These are phyloP conservation scores for Cryphonectria japonica DNA, from an alignment of 2,329 filamentous ascomycete species.

Conservation along the genomic window DNA sequence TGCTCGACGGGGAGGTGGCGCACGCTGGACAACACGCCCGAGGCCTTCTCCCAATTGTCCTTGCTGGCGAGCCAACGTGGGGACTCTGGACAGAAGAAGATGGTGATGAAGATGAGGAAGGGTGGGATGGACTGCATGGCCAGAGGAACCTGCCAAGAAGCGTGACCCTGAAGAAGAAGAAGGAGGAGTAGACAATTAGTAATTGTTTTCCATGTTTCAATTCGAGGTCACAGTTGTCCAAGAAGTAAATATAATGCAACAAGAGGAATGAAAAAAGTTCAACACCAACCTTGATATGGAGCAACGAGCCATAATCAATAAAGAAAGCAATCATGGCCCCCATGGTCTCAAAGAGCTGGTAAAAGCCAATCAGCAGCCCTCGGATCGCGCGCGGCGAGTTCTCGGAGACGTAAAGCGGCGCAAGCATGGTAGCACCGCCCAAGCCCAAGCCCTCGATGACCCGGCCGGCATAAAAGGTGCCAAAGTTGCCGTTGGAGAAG, in stretches of 20 bases:
- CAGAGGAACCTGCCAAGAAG: slow-evolving; percentile 51
- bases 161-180: slow-evolving; percentile 15
- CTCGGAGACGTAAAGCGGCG: slow-evolving; percentile 50
- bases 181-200: neutral
- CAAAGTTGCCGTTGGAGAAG: slow-evolving; percentile 58
- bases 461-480: slow-evolving; percentile 65
- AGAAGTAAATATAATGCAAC: neutral
- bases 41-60: slow-evolving; percentile 63
- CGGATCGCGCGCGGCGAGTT: slow-evolving; percentile 50
- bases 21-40: slow-evolving; percentile 38
- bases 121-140: slow-evolving; percentile 64
- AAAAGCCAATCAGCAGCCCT: slow-evolving; percentile 48
- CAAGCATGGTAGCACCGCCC: slow-evolving; percentile 47
- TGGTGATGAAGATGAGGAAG: slow-evolving; percentile 55
- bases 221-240: too few relatives aligned
- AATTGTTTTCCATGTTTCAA: neutral
- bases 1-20: slow-evolving; percentile 42
- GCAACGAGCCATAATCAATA: slow-evolving; percentile 55
- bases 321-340: slow-evolving; percentile 49
- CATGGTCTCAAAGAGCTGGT: slow-evolving; percentile 51
- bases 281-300: slow-evolving; percentile 39
- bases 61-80: slow-evolving; percentile 66
- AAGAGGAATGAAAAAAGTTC: neutral
- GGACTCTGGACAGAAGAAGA: slow-evolving; percentile 62
- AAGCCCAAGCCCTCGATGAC: slow-evolving; percentile 54